Evolutionary conservation across 371 early-diverging fungal species (phyloP), one percentile per base, ranked within the genome.

Genomic region (Blastocladiella emersonii): DNA sequence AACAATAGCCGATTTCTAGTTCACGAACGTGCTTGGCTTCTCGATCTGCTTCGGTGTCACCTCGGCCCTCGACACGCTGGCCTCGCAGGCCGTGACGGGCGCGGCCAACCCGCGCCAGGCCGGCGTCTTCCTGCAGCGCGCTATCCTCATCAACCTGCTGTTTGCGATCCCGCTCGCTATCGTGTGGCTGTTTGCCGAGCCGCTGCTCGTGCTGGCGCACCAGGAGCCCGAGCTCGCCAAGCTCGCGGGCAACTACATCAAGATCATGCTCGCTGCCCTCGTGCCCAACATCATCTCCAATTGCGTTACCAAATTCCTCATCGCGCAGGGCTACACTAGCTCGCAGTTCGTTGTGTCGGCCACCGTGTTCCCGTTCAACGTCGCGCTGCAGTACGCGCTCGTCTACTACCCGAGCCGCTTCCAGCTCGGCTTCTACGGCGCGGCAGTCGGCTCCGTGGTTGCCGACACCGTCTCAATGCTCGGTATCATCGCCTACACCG

Each of bases 21-120:
- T 85, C 67, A 85, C 86, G 30, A 85, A 86, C 45, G 89, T 93
- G 8, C 85, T 90, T 19, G 91, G 91, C 34, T 86, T 83, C 78
- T 86, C 87, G 15, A 72, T 91, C 44, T 83, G 86, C 13, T 81
- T 85, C 37, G 91, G 90, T 39, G 76, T 85, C 59, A 82, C 87
- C 7, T 82, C 90, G 43, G 93, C 89, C 0, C 75, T 95, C 30
- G 93, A 95, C 70, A 91, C 93, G 5, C 75, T 95, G 56, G 91
- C 92, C 66, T 84, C 87, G 32, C 93, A 95, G 72, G 81, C 89
- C 32, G 89, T 77, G 71, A 91, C 92, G 0, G 90, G 83, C 0
- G 73, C 83, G 10, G 70, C 67, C 30, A 88, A 91, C 72, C 79
- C 79, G 61, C 81, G 80, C 35, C 67, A 84, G 15, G 72, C 90